Conservation (phyloP, 176 grass and related monocot species). For the Puya raimondii region DNA sequence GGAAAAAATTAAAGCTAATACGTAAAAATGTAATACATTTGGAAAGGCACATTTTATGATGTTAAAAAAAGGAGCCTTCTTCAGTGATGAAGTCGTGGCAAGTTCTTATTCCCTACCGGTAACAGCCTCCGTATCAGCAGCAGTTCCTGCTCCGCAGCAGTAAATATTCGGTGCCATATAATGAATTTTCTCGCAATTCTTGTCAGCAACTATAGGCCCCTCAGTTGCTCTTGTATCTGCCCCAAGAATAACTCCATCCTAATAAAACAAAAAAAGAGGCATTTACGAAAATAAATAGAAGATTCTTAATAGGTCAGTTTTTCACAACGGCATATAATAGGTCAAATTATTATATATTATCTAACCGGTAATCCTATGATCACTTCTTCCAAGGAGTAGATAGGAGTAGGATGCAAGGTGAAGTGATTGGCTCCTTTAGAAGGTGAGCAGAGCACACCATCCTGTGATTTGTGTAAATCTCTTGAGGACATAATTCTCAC, state of each 20-base stretch:
- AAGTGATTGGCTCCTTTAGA: no score
- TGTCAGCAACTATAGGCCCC: slow-evolving; percentile 93
- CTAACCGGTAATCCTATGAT: no score
- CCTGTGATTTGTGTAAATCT: no score
- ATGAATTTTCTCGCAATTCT: slow-evolving; percentile 93
- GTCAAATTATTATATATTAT: no score
- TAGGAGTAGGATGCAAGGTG: no score
- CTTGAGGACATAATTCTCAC: no score
- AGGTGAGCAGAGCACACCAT: no score
- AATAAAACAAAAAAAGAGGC: background rate
- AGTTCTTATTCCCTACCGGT: slow-evolving; percentile 33
- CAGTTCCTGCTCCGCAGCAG: slow-evolving; percentile 89
- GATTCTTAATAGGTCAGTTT: no score
- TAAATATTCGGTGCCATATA: slow-evolving; percentile 97
- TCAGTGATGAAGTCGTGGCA: background rate
- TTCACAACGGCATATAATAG: no score
- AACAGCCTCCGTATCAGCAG: slow-evolving; percentile 73
- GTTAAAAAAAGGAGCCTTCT: background rate
- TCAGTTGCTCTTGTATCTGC: slow-evolving; percentile 94
- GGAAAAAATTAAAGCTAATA: background rate
- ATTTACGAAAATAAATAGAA: background rate
- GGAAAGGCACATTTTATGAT: background rate
- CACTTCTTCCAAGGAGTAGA: no score
- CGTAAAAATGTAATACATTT: background rate
- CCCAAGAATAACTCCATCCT: slow-evolving; percentile 93